Conservation (phyloP, 129 eudicot species). For the Flaveria robusta region DNA sequence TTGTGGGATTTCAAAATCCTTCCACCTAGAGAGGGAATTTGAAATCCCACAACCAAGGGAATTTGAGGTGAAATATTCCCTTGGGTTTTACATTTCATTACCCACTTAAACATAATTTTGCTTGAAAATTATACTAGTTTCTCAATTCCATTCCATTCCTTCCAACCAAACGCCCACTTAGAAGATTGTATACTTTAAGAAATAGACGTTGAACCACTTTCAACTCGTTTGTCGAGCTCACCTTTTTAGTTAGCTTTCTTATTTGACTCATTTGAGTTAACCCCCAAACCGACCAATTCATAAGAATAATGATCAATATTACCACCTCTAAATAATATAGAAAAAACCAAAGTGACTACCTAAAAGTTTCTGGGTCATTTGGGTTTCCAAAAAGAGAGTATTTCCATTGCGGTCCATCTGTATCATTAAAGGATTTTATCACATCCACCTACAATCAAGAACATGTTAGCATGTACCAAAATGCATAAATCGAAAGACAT, state of each 20-base stretch:
- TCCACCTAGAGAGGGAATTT: too few relatives aligned
- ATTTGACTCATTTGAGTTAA: neutral
- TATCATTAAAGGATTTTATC: constrained; percentile 79
- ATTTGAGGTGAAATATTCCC: too few relatives aligned
- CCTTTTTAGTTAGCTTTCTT: neutral
- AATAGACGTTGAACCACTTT: neutral
- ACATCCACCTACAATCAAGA: constrained; percentile 65
- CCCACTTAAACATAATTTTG: too few relatives aligned
- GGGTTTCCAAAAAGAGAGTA: constrained; percentile 97
- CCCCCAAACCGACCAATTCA: neutral
- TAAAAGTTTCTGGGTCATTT: constrained; percentile 89
- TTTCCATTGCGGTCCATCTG: constrained; percentile 97
- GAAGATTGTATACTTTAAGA: neutral
- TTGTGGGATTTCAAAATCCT: too few relatives aligned
- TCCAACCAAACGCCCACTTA: too few relatives aligned
- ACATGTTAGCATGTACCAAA: constrained; percentile 19
- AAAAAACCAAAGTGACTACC: constrained; percentile 34
- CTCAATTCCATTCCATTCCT: too few relatives aligned
- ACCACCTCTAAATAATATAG: neutral
- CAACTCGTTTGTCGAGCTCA: neutral
- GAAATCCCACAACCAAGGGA: too few relatives aligned
- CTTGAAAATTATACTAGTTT: too few relatives aligned
- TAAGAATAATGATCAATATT: neutral
- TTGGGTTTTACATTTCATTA: too few relatives aligned
- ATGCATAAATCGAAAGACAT: constrained; percentile 1